Evolutionary conservation across 768 basidiomycete species (phyloP).

Genomic region (Floccularia luteovirens): DNA sequence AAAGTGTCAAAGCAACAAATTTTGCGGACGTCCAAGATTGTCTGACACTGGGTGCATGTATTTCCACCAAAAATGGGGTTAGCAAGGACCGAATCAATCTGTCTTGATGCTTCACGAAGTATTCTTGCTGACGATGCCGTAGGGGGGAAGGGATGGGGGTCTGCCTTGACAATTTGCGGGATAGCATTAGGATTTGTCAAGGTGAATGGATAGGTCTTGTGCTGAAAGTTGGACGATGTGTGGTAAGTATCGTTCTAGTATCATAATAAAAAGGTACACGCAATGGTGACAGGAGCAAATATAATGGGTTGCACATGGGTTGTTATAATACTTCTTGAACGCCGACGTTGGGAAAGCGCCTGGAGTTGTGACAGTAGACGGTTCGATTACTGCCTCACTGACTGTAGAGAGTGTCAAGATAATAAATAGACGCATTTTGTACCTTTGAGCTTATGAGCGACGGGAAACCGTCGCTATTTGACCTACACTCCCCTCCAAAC

Average conservation of each 20-base stretch:
- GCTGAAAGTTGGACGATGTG: no score
- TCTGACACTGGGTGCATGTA: conserved; percentile 53
- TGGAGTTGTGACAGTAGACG: conserved; percentile 47
- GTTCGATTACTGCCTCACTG: no score
- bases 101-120: conserved; percentile 43
- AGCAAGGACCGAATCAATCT: conserved; percentile 46
- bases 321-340: conserved; percentile 63
- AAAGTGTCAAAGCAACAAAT: conserved; percentile 59
- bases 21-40: conserved; percentile 56
- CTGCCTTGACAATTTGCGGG: conserved; percentile 52
- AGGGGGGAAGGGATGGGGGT: conserved; percentile 63
- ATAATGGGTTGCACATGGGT: conserved; percentile 67
- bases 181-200: conserved; percentile 59
- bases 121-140: conserved; percentile 37
- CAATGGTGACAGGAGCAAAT: no score
- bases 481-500: no score
- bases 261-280: no score
- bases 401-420: no score
- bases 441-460: no score
- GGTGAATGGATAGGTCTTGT: conserved; percentile 47
- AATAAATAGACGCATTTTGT: no score
- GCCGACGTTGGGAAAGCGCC: conserved; percentile 60
- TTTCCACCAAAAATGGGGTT: conserved; percentile 47
- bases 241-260: no score
- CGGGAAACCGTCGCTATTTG: no score